Evolutionary conservation across 495 filamentous ascomycete species (phyloP), one percentile per base, ranked within the genome.

Genomic region (Hypoxylon cercidicola): DNA sequence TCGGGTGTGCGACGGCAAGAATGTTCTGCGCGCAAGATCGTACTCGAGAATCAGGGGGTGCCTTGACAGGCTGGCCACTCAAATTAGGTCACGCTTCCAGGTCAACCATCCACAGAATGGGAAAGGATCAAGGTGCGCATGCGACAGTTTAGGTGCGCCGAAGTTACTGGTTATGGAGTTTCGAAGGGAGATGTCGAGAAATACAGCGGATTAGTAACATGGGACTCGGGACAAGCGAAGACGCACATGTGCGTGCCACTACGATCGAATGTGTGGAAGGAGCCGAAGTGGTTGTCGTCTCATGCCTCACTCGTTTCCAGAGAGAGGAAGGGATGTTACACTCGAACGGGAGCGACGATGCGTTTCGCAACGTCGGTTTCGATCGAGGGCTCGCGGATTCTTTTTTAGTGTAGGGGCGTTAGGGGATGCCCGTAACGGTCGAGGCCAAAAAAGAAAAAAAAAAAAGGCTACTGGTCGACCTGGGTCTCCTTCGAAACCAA

Each of bases 1-100:
- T 71, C 57, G 68, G 60, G 49, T 55, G 68, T 73, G 69, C 62
- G 60, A 73, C 71, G 46, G 69, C 32, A 49, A 52, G 21, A 55
- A 55, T 37, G 53, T 64, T 45, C 52, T 62, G 60, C 30, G 56
- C 65, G 71, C 64, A 64, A 58, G 47, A n/a, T 69, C 51, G 59
- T 54, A 64, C 68, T 58, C 37, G 50, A 62, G 59, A 64, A 43
- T 67, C 56, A 56, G 49, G 35, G 51, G 56, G 43, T 54, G 53
- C 46, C 49, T 73, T 62, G 53, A 67, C 51, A 56, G 53, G 65
- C 69, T 61, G 54, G 60, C 62, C 53, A 72, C 56, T 61, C 61
- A 62, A 52, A 64, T 67, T 55, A 65, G 55, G 52, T 49, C 62
- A 66, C 64, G 45, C 57, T 61, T 37, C 25, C 54, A 57, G 54